Conservation (phyloP, 805 yeast species). For the Candida gorgasii region DNA sequence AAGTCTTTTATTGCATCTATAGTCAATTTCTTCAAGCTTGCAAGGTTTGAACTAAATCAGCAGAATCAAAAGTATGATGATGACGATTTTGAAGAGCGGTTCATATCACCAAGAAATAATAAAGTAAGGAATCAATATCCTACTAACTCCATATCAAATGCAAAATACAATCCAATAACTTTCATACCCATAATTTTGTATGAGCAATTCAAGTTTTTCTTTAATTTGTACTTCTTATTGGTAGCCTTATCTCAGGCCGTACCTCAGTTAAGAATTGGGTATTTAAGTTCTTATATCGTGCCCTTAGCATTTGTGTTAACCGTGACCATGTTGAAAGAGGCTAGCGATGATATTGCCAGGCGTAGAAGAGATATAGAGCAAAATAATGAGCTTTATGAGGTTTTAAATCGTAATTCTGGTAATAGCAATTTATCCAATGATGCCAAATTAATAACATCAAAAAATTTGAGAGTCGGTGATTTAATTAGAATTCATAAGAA, state of each 20-base stretch:
- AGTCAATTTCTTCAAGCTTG: conserved; percentile 23
- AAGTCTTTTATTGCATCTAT: conserved; percentile 11
- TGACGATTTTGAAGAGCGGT: conserved; percentile 28
- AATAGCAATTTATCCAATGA: conserved; percentile 22
- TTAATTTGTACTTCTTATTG: conserved; percentile 84
- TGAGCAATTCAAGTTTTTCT: conserved; percentile 96
- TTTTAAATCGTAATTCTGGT: conserved; percentile 38
- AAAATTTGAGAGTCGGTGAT: conserved; percentile 82
- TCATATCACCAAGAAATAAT: conserved; percentile 40
- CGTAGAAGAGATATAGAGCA: conserved; percentile 88
- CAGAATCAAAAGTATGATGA: conserved; percentile 20
- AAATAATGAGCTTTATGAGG: conserved; percentile 79
- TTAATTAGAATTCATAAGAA: conserved; percentile 76
- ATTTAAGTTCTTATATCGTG: conserved; percentile 86
- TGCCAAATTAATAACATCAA: conserved; percentile 43
- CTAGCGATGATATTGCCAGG: conserved; percentile 88
- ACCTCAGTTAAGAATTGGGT: conserved; percentile 90
- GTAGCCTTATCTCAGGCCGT: conserved; percentile 94
- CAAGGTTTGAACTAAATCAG: conserved; percentile 24
- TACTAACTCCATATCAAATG: conserved; percentile 86
- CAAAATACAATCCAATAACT: conserved; percentile 86
- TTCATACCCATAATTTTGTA: conserved; percentile 87
- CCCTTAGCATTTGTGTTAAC: conserved; percentile 91
- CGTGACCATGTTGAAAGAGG: conserved; percentile 95
- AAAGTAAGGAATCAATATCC: conserved; percentile 37